Evolutionary conservation across 2,329 filamentous ascomycete species (phyloP), one percentile per base, ranked within the genome.

Genomic region (Fusarium graminum): DNA sequence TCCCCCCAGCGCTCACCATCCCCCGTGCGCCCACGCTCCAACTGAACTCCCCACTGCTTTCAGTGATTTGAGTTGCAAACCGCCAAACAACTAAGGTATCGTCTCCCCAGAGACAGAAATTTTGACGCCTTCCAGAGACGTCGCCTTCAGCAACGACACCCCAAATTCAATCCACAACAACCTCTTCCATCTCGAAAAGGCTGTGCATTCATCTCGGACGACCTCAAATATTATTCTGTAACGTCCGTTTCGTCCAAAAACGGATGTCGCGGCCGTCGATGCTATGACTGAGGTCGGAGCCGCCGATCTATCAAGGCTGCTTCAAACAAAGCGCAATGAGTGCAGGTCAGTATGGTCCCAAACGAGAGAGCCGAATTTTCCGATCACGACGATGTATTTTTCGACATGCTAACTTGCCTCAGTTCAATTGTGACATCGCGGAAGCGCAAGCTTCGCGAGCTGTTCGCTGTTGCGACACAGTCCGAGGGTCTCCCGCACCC

Each of bases 391-490:
- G 77, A 81, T 85, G 69, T 76, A 54, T 72, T 73, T 79, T 81
- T 80, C 50, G 74, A 62, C 59, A 57, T 83, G 74, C 79, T 87
- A 66, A 86, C 76, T 39, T 25, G 65, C 64, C 70, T 60, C 76
- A 91, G 88, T 81, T 84, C 86, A 86, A 89, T 90, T 86, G 87
- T 91, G 84, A 86, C 85, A 80, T 92, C 91, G 85, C 91, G 92
- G 80, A 95, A 96, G 87, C 90, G 92, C 80, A 96, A 96, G 85
- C 86, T 97, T 78, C 90, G 90, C 78, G 91, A 95, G 82, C 86
- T 97, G 74, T 97, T 91, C 83, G 85, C 86, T 73, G 87, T 92
- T 85, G 90, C 92, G 83, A 91, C 90, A 78, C 88, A 89, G 79
- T 80, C 84, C 75, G 83, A 88, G 79, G 81, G 82, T 77, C 82